These are phyloP conservation scores for Phytophthora hibernalis DNA, from an alignment of 352 stramenopile species.

Conservation along the genomic window DNA sequence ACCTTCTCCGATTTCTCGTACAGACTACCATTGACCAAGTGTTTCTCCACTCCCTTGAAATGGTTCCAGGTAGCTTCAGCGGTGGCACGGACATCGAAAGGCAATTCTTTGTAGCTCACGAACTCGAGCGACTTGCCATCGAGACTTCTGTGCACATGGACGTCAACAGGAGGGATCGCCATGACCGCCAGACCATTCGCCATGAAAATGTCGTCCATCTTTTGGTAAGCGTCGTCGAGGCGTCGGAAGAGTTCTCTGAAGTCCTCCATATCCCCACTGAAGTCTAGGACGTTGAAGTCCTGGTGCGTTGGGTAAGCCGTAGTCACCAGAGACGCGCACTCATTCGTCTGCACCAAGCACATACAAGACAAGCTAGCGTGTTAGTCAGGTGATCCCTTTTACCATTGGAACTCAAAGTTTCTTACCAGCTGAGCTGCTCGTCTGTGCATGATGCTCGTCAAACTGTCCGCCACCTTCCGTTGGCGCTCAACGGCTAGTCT, in stretches of 20 bases:
- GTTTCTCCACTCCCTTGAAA: constrained; percentile 40
- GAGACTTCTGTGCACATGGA: constrained; percentile 18
- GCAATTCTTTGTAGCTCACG: constrained; percentile 34
- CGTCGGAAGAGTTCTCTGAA: constrained; percentile 31
- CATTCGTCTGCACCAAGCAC: constrained; percentile 13
- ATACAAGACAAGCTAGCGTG: not conserved
- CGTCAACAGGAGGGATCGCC: constrained; percentile 18
- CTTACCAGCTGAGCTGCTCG: constrained; percentile 27
- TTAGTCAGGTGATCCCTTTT: not conserved
- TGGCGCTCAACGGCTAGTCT: constrained; percentile 49
- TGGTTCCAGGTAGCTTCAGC: constrained; percentile 31
- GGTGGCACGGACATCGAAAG: constrained; percentile 27
- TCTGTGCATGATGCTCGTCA: constrained; percentile 43
- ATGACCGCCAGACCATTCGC: constrained; percentile 27
- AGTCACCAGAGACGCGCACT: constrained; percentile 25
- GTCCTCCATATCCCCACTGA: constrained; percentile 19
- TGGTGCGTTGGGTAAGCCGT: not conserved
- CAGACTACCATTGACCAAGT: constrained; percentile 26
- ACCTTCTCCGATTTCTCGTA: constrained; percentile 41
- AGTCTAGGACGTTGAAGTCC: constrained; percentile 20
- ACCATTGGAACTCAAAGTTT: not conserved
- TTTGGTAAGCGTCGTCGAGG: constrained; percentile 23
- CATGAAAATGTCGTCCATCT: constrained; percentile 30
- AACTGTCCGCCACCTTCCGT: constrained; percentile 40
- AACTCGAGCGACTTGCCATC: constrained; percentile 32